Evolutionary conservation across 805 yeast species (phyloP).

Genomic region (Metahyphopichia silvanorum): DNA sequence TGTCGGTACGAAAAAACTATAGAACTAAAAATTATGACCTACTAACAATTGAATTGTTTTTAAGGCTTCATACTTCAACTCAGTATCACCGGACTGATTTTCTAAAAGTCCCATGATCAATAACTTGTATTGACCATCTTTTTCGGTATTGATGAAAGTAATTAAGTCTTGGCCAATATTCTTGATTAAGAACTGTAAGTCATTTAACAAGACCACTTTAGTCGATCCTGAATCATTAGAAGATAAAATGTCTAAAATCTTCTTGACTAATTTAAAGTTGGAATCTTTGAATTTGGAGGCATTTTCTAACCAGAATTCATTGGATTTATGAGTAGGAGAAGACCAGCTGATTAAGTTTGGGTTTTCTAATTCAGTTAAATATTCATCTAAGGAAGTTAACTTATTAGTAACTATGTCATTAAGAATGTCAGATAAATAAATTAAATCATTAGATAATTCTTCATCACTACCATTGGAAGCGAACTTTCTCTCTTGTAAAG

Average conservation of each 20-base stretch:
- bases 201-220: conserved; percentile 40
- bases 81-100: conserved; percentile 66
- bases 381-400: conserved; percentile 91
- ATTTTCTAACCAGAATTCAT: conserved; percentile 89
- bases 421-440: conserved; percentile 53
- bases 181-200: conserved; percentile 39
- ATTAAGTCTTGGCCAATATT: conserved; percentile 39
- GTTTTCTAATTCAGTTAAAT: conserved; percentile 76
- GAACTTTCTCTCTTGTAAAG: conserved; percentile 84
- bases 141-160: conserved; percentile 34
- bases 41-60: conserved; percentile 93
- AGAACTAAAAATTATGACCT: conserved; percentile 61
- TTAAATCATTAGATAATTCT: conserved; percentile 76
- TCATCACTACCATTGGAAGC: conserved; percentile 67
- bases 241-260: conserved; percentile 53
- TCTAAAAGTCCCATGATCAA: conserved; percentile 81
- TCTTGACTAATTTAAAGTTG: conserved; percentile 68
- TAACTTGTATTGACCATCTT: conserved; percentile 60
- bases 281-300: conserved; percentile 70
- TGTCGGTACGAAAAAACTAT: not conserved
- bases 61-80: conserved; percentile 91
- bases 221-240: conserved; percentile 13
- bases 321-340: conserved; percentile 87
- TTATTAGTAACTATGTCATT: conserved; percentile 65
- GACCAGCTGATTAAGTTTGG: conserved; percentile 70